Conservation (phyloP, 371 early-diverging fungal species). For the Catenaria anguillulae region DNA sequence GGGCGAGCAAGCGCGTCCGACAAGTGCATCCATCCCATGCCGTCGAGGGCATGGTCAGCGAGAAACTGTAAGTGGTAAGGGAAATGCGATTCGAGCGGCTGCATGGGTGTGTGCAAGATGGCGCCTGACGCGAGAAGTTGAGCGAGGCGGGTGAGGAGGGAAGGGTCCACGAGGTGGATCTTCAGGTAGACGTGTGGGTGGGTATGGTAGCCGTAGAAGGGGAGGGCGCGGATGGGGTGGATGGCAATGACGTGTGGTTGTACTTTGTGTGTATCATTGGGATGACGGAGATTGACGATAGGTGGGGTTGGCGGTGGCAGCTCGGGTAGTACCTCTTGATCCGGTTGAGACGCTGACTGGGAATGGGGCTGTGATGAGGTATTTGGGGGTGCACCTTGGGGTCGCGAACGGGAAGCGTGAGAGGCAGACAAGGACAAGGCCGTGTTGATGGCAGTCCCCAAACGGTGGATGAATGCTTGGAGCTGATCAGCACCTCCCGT, state of each 20-base stretch:
- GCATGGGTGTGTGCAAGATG: slow-evolving; percentile 43
- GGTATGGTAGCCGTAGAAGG: slow-evolving; percentile 72
- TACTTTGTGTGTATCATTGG: background rate
- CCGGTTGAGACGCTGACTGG: no score
- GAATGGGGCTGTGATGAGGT: no score
- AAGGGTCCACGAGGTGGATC: slow-evolving; percentile 51
- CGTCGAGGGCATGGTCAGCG: slow-evolving; percentile 80
- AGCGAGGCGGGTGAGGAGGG: slow-evolving; percentile 33
- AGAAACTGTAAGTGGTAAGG: slow-evolving; percentile 80
- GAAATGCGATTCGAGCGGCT: slow-evolving; percentile 74
- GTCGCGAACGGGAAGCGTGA: no score
- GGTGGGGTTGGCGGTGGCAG: no score
- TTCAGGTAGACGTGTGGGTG: slow-evolving; percentile 55
- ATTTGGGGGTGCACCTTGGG: no score
- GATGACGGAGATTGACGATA: background rate
- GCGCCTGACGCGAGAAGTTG: slow-evolving; percentile 55
- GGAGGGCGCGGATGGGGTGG: slow-evolving; percentile 52
- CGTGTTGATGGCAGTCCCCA: slow-evolving; percentile 8
- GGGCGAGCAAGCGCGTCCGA: no score
- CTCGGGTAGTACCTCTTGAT: background rate
- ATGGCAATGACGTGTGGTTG: slow-evolving; percentile 23
- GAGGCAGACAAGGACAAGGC: background rate
- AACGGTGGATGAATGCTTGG: slow-evolving; percentile 9
- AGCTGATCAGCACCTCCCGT: background rate
- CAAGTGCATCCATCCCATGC: slow-evolving; percentile 85